Conservation (phyloP, 2,329 filamentous ascomycete species). For the Tolypocladium nubicola region DNA sequence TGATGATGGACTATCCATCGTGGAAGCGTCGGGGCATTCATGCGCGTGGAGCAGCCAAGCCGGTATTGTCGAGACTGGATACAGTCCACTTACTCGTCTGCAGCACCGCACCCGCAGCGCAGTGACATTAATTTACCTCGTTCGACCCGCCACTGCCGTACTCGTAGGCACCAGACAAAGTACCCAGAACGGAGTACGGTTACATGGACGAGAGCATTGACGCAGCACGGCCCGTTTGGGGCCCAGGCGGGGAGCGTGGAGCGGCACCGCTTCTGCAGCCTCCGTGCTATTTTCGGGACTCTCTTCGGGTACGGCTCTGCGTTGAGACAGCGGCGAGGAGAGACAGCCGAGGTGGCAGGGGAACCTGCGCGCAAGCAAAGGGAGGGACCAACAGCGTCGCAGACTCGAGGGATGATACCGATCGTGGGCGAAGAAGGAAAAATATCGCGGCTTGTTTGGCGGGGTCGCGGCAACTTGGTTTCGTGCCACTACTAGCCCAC, state of each 20-base stretch:
- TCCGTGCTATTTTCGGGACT: not conserved
- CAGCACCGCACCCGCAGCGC: not conserved
- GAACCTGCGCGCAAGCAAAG: not conserved
- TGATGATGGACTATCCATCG: not conserved
- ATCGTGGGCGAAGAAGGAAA: not conserved
- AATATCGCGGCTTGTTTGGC: not conserved
- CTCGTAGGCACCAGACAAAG: not conserved
- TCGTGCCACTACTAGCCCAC: not conserved
- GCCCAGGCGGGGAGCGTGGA: not conserved
- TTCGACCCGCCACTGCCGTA: not conserved
- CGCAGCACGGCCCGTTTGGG: not conserved
- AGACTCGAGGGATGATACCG: too few relatives aligned
- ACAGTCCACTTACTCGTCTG: not conserved
- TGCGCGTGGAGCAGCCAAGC: not conserved
- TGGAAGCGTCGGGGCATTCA: not conserved
- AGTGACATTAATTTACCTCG: not conserved
- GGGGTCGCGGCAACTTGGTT: not conserved
- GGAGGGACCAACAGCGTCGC: not conserved
- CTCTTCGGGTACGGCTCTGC: not conserved
- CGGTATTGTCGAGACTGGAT: too few relatives aligned
- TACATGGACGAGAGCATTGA: not conserved
- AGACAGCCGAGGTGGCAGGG: not conserved
- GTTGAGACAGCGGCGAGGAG: not conserved
- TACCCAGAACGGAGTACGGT: not conserved
- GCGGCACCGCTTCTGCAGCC: not conserved